A percentile compares a stretch with the other conserved stretches of the same genome.
Evolutionary conservation across 352 stramenopile genomes (phyloP).

Genomic region (Detonula confervacea): DNA sequence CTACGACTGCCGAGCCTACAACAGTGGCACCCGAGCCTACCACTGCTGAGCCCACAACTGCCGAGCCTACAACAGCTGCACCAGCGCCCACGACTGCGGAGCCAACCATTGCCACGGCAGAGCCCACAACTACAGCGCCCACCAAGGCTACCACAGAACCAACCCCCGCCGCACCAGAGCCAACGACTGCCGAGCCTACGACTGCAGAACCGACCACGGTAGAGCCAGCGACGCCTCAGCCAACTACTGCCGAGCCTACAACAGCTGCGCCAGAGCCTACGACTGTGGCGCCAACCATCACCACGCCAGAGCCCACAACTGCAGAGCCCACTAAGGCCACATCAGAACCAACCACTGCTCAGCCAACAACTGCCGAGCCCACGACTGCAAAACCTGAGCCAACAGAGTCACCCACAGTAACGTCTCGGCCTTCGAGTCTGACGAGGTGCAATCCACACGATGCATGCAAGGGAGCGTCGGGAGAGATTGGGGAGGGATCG

Average conservation of each 20-base stretch:
- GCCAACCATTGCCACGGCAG: background rate
- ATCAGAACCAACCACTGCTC: background rate
- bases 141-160: background rate
- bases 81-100: background rate
- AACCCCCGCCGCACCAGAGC: no score
- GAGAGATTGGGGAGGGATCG: no score
- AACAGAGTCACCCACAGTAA: background rate
- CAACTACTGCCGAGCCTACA: no score
- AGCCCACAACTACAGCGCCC: background rate
- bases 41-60: background rate
- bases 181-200: no score
- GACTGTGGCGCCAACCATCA: background rate
- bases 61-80: background rate
- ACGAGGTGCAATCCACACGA: no score
- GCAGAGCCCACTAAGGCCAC: no score
- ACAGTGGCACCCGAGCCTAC: background rate
- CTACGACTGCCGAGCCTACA: background rate
- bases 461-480: no score
- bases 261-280: background rate
- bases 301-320: background rate
- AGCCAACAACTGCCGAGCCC: background rate
- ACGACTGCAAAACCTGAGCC: background rate
- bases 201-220: no score
- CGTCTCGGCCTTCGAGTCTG: background rate
- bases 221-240: no score